These are phyloP conservation scores for Metschnikowia baotianmanensis DNA, from an alignment of 805 yeast genomes.

Conservation along the genomic window DNA sequence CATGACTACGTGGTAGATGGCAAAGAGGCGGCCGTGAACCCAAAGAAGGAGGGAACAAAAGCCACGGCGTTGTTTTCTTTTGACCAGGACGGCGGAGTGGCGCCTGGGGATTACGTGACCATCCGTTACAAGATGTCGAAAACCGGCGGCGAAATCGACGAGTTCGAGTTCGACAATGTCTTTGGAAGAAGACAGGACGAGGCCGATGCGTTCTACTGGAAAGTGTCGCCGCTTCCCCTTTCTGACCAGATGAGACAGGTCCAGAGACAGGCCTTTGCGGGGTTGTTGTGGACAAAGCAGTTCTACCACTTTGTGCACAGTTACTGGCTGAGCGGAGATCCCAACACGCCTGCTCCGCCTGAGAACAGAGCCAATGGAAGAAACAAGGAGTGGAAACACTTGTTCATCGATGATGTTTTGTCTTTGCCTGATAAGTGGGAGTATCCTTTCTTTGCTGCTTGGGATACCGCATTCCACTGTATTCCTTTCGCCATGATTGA, in stretches of 20 bases:
- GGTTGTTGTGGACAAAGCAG: slow-evolving; percentile 90
- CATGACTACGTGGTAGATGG: slow-evolving; percentile 76
- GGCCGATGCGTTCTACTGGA: slow-evolving; percentile 92
- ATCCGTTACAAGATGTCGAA: slow-evolving; percentile 71
- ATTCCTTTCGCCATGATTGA: slow-evolving; percentile 91
- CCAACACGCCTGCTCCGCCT: slow-evolving; percentile 70
- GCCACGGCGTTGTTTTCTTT: slow-evolving; percentile 82
- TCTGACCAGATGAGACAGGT: slow-evolving; percentile 75
- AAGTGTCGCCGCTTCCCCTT: slow-evolving; percentile 80
- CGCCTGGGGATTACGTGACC: slow-evolving; percentile 84
- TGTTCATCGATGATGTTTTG: slow-evolving; percentile 82
- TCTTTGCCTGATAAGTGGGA: slow-evolving; percentile 96
- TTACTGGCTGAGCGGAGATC: slow-evolving; percentile 88
- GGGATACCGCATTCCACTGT: slow-evolving; percentile 97
- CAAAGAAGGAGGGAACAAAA: slow-evolving; percentile 72
- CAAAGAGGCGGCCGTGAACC: slow-evolving; percentile 62
- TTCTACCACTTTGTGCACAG: slow-evolving; percentile 82
- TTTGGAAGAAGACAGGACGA: slow-evolving; percentile 75
- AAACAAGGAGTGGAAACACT: slow-evolving; percentile 84
- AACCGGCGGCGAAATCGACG: slow-evolving; percentile 51
- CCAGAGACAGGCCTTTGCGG: slow-evolving; percentile 93
- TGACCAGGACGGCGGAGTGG: slow-evolving; percentile 73
- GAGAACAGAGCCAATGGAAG: slow-evolving; percentile 81
- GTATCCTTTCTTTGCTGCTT: slow-evolving; percentile 92
- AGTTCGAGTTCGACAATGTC: slow-evolving; percentile 65